Evolutionary conservation across 2,329 filamentous ascomycete species (phyloP).

Genomic region (Drechslera avenae): DNA sequence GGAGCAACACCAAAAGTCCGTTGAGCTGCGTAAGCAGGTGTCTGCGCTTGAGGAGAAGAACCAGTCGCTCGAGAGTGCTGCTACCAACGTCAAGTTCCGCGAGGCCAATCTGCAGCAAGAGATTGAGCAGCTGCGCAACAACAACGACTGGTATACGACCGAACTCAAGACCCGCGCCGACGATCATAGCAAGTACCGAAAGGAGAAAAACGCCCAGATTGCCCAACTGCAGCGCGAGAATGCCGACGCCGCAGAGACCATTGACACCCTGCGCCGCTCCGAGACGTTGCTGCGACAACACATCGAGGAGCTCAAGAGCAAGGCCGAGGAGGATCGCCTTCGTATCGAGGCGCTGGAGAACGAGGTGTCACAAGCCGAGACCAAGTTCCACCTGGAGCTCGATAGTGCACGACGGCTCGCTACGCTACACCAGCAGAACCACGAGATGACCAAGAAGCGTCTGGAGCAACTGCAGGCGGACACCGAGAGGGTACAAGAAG

Average conservation of each 20-base stretch:
- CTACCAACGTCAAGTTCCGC: constrained; percentile 83
- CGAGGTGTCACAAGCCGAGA: constrained; percentile 77
- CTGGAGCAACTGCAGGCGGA: constrained; percentile 70
- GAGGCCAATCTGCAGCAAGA: constrained; percentile 91
- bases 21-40: constrained; percentile 82
- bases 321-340: constrained; percentile 80
- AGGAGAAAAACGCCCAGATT: constrained; percentile 90
- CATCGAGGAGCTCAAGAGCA: constrained; percentile 81
- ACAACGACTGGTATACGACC: constrained; percentile 89
- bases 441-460: constrained; percentile 71
- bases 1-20: constrained; percentile 84
- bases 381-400: constrained; percentile 84
- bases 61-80: constrained; percentile 79
- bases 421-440: constrained; percentile 78
- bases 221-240: constrained; percentile 85
- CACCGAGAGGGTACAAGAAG: constrained; percentile 68
- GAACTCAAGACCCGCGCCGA: constrained; percentile 89
- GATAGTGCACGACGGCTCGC: constrained; percentile 81
- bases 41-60: constrained; percentile 80
- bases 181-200: constrained; percentile 87
- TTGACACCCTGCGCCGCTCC: constrained; percentile 77
- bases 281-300: constrained; percentile 81
- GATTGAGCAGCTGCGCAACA: constrained; percentile 83
- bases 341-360: constrained; percentile 87
- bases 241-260: constrained; percentile 78